These are phyloP conservation scores for Cicer judaicum DNA, from an alignment of 306 rosid species.

Conservation along the genomic window DNA sequence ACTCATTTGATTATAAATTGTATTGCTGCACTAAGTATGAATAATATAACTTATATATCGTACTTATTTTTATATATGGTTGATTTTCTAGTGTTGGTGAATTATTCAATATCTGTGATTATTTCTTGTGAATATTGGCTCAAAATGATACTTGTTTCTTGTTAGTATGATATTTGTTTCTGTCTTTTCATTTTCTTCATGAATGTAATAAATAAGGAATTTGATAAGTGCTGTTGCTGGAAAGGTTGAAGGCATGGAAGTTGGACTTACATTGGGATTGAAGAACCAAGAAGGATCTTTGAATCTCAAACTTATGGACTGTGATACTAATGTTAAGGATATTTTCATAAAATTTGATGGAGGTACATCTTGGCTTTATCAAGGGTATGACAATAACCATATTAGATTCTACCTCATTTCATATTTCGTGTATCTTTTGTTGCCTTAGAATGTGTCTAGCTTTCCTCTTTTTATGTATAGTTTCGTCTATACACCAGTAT, in stretches of 20 bases:
- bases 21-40: background rate
- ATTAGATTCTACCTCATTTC: conserved; percentile 30
- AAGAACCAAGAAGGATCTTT: conserved; percentile 76
- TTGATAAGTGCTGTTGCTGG: conserved; percentile 54
- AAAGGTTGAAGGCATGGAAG: conserved; percentile 88
- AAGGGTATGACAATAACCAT: conserved; percentile 67
- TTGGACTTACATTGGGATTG: conserved; percentile 74
- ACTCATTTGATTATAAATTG: conserved; percentile 24
- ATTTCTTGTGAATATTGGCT: conserved; percentile 25
- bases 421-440: conserved; percentile 10
- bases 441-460: conserved; percentile 30
- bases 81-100: conserved; percentile 18
- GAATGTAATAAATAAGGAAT: conserved; percentile 40
- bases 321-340: conserved; percentile 68
- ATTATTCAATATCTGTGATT: conserved; percentile 18
- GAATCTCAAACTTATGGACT: conserved; percentile 66
- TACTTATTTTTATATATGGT: background rate
- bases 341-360: conserved; percentile 85
- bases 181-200: conserved; percentile 35
- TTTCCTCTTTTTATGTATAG: conserved; percentile 20
- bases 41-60: background rate
- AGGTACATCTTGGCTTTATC: conserved; percentile 98
- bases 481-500: too few species aligned
- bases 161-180: conserved; percentile 29
- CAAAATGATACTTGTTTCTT: conserved; percentile 13